These are phyloP conservation scores for Suhomyces faveliae DNA, from an alignment of 805 yeast genomes.

Conservation along the genomic window DNA sequence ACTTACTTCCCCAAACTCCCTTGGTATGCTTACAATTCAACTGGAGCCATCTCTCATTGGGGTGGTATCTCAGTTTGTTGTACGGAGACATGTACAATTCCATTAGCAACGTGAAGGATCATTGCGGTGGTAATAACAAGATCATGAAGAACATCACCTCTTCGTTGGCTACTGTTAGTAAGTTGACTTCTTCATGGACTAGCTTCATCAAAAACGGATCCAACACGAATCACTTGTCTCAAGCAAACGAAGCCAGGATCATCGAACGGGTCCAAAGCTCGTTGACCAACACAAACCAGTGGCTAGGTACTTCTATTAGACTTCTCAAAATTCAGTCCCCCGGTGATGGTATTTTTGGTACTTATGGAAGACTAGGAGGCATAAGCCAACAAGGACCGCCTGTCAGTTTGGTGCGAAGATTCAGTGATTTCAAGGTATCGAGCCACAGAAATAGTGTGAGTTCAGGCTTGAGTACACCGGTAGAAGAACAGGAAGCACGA, in stretches of 20 bases:
- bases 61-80: slow-evolving; percentile 71
- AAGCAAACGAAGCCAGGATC: slow-evolving; percentile 11
- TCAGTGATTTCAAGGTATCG: slow-evolving; percentile 42
- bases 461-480: slow-evolving; percentile 22
- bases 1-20: slow-evolving; percentile 43
- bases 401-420: slow-evolving; percentile 45
- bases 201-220: slow-evolving; percentile 24
- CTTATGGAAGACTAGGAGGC: slow-evolving; percentile 12
- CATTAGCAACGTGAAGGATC: slow-evolving; percentile 17
- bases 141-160: slow-evolving; percentile 41
- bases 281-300: slow-evolving; percentile 43
- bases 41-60: slow-evolving; percentile 65
- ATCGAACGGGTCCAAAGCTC: slow-evolving; percentile 27
- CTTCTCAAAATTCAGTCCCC: slow-evolving; percentile 45
- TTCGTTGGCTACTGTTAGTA: slow-evolving; percentile 36
- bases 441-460: slow-evolving; percentile 27
- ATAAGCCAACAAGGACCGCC: slow-evolving; percentile 31
- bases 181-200: slow-evolving; percentile 39
- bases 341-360: slow-evolving; percentile 20
- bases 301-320: slow-evolving; percentile 50
- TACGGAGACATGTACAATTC: slow-evolving; percentile 56
- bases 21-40: slow-evolving; percentile 49
- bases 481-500: slow-evolving; percentile 30
- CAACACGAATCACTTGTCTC: slow-evolving; percentile 5
- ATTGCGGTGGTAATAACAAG: slow-evolving; percentile 24